Evolutionary conservation across 495 filamentous ascomycete genomes (phyloP), one percentile per base, ranked within the genome.

Genomic region (Aspergillus cavernicola): DNA sequence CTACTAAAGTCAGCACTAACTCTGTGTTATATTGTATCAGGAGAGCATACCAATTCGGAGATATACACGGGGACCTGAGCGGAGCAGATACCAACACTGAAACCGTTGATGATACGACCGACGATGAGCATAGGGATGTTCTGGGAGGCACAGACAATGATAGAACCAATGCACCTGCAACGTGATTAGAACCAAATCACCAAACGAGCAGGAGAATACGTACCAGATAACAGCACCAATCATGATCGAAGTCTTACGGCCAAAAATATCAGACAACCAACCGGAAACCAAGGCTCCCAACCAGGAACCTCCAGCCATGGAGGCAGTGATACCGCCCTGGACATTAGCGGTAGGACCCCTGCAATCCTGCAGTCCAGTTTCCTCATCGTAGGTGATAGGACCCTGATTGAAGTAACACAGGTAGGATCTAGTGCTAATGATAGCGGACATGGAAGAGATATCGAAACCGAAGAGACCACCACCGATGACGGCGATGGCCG

Each of bases 391-490:
- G n/a, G n/a, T n/a, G 2, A 63, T 33, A 12, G 62, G 54, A 1
- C 72, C 69, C 46, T 78, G 72, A 65, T 85, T 77, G 68, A 86
- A 88, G 66, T 85, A 85, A 58, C 83, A 84, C 22, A 81, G 74
- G 59, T 86, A 87, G 51, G 64, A 33, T 9, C 59, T 44, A 2
- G 80, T 81, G 22, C 73, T 73, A 66, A 86, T 85, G 57, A 89
- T 88, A 43, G 87, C 88, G 15, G 80, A 86, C 87, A 90, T 86
- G n/a, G 86, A 89, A 52, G 80, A 80, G 65, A 90, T 89, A 73
- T 90, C 88, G 59, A 91, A 90, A 50, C 88, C 88, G 57, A 95
- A 92, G 15, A 92, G 79, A 41, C 80, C 85, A 66, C 89, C 89
- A 54, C 89, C 89, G 49, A 88, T 76, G 60, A 92, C 85, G 62